Conservation (phyloP, 1,139 yeast genomes). For the Pichia sp. region DNA sequence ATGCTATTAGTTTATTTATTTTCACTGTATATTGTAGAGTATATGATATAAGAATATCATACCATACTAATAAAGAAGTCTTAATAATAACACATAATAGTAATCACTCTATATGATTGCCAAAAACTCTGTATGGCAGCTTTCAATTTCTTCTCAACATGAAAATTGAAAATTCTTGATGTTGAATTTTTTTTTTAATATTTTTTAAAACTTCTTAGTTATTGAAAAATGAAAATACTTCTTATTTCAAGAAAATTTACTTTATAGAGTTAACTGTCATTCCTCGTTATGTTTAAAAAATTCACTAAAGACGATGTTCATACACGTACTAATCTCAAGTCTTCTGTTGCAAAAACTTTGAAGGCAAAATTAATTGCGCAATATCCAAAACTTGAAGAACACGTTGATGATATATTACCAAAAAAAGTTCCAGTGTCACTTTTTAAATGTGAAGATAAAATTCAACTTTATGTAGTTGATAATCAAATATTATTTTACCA, state of each 20-base stretch:
- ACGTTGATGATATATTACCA: conserved; percentile 78
- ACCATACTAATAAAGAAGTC: too few relatives aligned
- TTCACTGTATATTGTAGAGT: too few relatives aligned
- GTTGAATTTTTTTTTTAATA: too few relatives aligned
- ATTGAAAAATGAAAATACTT: background rate
- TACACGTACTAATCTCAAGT: conserved; percentile 84
- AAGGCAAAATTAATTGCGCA: conserved; percentile 65
- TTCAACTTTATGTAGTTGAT: conserved; percentile 70
- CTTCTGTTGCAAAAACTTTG: conserved; percentile 83
- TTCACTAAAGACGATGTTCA: conserved; percentile 84
- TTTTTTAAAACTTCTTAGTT: too few relatives aligned
- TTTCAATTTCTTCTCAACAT: too few relatives aligned
- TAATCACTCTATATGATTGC: too few relatives aligned
- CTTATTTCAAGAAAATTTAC: background rate
- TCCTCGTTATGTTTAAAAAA: conserved; percentile 49
- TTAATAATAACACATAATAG: too few relatives aligned
- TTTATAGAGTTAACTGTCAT: background rate
- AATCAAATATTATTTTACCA: conserved; percentile 73
- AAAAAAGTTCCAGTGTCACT: conserved; percentile 82
- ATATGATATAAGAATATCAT: too few relatives aligned
- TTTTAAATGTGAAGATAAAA: conserved; percentile 84
- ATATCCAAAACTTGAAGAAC: conserved; percentile 66
- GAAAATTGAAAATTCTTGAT: too few relatives aligned
- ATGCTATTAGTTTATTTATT: background rate
- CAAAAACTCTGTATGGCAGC: too few relatives aligned